phyloP scores from a whole-genome alignment of 2,329 filamentous ascomycete species.

The Fusarium euwallaceae region DNA sequence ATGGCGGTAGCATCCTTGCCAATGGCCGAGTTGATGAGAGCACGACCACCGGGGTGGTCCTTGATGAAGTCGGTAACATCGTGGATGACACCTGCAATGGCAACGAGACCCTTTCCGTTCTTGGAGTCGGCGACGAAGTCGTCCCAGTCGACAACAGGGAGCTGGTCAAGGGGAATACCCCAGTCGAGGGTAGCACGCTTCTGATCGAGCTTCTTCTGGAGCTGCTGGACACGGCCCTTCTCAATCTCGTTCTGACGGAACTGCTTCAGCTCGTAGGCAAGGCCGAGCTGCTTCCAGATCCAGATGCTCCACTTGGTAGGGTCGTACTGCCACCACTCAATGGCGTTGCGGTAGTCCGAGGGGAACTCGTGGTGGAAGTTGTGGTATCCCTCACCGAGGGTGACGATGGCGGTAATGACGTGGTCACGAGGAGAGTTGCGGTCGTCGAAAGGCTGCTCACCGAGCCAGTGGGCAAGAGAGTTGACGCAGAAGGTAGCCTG shows the following conservation, averaged over 20 bases:
- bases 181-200: conserved; percentile 86
- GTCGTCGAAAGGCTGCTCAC: conserved; percentile 93
- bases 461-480: conserved; percentile 90
- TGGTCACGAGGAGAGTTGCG: conserved; percentile 92
- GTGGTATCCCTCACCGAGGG: conserved; percentile 91
- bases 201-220: conserved; percentile 93
- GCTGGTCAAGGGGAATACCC: conserved; percentile 86
- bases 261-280: conserved; percentile 89
- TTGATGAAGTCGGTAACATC: conserved; percentile 88
- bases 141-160: conserved; percentile 89
- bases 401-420: conserved; percentile 86
- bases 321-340: conserved; percentile 92
- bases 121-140: conserved; percentile 84
- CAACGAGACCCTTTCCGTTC: conserved; percentile 80
- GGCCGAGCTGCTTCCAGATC: conserved; percentile 84
- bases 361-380: conserved; percentile 98
- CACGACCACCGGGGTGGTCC: conserved; percentile 91
- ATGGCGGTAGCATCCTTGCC: conserved; percentile 91
- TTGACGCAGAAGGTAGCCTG: conserved; percentile 96
- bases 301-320: conserved; percentile 93
- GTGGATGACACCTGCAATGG: conserved; percentile 87
- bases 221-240: conserved; percentile 89
- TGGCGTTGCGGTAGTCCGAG: conserved; percentile 92
- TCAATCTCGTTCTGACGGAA: conserved; percentile 94
- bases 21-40: conserved; percentile 84